Evolutionary conservation across 176 grass and related monocot genomes (phyloP).

Genomic region (Zoysia japonica): DNA sequence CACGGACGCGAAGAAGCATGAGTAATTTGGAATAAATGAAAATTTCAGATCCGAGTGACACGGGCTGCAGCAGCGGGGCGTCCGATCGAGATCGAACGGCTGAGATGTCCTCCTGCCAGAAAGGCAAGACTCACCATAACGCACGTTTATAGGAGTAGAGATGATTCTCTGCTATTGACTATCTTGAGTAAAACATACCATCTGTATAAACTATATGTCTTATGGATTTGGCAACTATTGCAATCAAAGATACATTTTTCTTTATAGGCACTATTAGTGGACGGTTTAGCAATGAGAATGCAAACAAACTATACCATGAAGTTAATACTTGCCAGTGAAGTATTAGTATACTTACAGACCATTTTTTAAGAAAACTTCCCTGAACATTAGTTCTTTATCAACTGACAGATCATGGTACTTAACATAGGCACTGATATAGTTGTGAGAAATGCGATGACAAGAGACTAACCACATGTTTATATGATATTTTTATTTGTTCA

Average conservation of each 20-base stretch:
- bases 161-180: background rate
- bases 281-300: slow-evolving; percentile 70
- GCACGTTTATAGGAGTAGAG: too few species aligned
- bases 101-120: too few species aligned
- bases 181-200: background rate
- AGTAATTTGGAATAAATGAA: too few species aligned
- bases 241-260: background rate
- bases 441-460: slow-evolving; percentile 68
- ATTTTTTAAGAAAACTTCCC: background rate
- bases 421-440: slow-evolving; percentile 62
- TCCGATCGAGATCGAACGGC: too few species aligned
- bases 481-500: background rate
- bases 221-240: too few species aligned
- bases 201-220: too few species aligned
- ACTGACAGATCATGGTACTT: slow-evolving; percentile 71
- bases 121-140: too few species aligned
- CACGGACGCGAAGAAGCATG: too few species aligned
- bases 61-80: too few species aligned
- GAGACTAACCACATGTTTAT: slow-evolving; percentile 71
- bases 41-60: too few species aligned
- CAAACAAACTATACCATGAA: slow-evolving; percentile 81
- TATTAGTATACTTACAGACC: background rate
- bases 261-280: slow-evolving; percentile 58
- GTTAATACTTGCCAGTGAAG: slow-evolving; percentile 37
- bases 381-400: background rate